These are phyloP conservation scores for Diaporthe amygdali DNA, from an alignment of 2,329 filamentous ascomycete species.

Conservation along the genomic window DNA sequence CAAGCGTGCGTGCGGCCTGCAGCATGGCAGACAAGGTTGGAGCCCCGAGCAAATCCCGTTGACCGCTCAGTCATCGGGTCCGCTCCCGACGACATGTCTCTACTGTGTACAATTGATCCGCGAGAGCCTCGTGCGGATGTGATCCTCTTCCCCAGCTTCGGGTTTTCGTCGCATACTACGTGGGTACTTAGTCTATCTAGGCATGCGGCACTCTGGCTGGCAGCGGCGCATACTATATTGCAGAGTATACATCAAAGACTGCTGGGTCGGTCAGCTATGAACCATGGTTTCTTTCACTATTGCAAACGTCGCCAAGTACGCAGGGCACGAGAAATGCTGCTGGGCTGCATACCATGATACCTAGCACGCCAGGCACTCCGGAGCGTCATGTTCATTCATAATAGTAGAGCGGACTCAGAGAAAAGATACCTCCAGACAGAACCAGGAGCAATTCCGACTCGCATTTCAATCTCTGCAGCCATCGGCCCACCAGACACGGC, in stretches of 20 bases:
- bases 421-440: not conserved
- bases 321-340: not conserved
- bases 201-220: too few relatives aligned
- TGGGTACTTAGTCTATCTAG: too few relatives aligned
- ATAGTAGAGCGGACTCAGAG: not conserved
- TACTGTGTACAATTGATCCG: too few relatives aligned
- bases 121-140: too few relatives aligned
- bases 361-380: not conserved
- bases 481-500: slow-evolving; percentile 10
- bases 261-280: too few relatives aligned
- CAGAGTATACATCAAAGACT: too few relatives aligned
- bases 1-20: not conserved
- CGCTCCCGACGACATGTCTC: not conserved
- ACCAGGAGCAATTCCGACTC: slow-evolving; percentile 1
- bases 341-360: not conserved
- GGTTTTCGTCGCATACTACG: too few relatives aligned
- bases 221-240: too few relatives aligned
- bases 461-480: slow-evolving; percentile 12
- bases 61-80: slow-evolving; percentile 1
- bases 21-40: slow-evolving; percentile 8
- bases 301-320: not conserved
- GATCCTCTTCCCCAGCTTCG: too few relatives aligned
- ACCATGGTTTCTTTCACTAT: not conserved
- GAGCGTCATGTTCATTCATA: too few relatives aligned
- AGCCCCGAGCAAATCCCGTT: not conserved